These are phyloP conservation scores for Acanthamoeba royreba DNA, from an alignment of 208 protist genomes.

Conservation along the genomic window DNA sequence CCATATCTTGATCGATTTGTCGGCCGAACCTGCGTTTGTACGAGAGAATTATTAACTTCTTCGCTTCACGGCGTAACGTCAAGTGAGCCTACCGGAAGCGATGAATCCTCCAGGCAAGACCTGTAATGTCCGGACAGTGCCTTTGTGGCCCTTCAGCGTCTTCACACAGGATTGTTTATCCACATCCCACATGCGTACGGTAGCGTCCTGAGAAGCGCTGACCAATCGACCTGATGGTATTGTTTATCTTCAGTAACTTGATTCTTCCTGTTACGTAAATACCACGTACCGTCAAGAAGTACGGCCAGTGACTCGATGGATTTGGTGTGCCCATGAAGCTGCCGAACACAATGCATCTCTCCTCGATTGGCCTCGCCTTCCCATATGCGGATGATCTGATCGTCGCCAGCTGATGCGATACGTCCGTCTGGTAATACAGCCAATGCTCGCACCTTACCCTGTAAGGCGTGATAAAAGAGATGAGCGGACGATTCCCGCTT, in stretches of 20 bases:
- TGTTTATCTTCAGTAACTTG: neutral
- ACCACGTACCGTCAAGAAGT: neutral
- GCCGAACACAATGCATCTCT: neutral
- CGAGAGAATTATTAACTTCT: neutral
- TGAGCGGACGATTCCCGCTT: neutral
- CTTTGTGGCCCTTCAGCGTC: neutral
- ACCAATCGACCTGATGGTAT: neutral
- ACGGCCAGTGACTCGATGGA: neutral
- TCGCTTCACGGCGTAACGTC: neutral
- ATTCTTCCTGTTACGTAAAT: neutral
- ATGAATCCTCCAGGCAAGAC: neutral
- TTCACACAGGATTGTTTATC: neutral
- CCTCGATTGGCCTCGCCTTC: neutral
- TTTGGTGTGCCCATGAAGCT: neutral
- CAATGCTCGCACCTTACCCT: neutral
- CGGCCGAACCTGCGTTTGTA: neutral
- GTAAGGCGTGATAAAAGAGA: neutral
- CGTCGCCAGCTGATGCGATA: neutral
- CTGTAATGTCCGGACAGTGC: neutral
- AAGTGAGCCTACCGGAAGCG: neutral
- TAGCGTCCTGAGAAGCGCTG: neutral
- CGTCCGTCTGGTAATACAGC: neutral
- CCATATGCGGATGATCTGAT: neutral
- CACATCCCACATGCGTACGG: neutral
- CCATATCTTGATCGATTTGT: slow-evolving; percentile 1